phyloP scores from a whole-genome alignment of 345 rosid genomes.

The Isatis tinctoria region DNA sequence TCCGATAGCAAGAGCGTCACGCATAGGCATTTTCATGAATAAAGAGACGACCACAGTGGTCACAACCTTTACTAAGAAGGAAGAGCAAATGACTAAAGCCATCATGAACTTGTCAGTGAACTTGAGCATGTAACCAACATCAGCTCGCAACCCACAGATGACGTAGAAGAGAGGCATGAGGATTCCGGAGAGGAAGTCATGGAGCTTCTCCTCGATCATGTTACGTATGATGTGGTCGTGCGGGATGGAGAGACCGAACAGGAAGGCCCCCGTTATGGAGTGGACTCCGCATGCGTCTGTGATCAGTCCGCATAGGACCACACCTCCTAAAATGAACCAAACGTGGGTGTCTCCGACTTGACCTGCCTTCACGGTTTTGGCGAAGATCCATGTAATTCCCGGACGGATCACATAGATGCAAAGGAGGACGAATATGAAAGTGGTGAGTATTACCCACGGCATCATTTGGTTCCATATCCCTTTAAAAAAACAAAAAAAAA shows the following conservation, averaged over 20 bases:
- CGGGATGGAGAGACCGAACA: slow-evolving; percentile 63
- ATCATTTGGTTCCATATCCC: slow-evolving; percentile 29
- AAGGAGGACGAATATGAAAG: slow-evolving; percentile 29
- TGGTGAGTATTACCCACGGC: slow-evolving; percentile 21
- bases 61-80: slow-evolving; percentile 41
- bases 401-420: slow-evolving; percentile 50
- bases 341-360: slow-evolving; percentile 41
- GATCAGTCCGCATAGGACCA: slow-evolving; percentile 47
- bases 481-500: background rate
- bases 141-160: slow-evolving; percentile 39
- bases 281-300: slow-evolving; percentile 56
- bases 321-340: slow-evolving; percentile 48
- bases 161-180: slow-evolving; percentile 53
- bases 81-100: slow-evolving; percentile 9
- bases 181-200: slow-evolving; percentile 42
- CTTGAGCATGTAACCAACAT: slow-evolving; percentile 18
- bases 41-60: slow-evolving; percentile 38
- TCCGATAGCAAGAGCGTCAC: slow-evolving; percentile 47
- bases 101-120: slow-evolving; percentile 24
- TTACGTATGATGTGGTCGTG: slow-evolving; percentile 35
- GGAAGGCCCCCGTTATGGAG: slow-evolving; percentile 61
- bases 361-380: slow-evolving; percentile 25
- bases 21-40: slow-evolving; percentile 26
- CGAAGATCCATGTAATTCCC: slow-evolving; percentile 37
- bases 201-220: slow-evolving; percentile 43